phyloP scores from a whole-genome alignment of 805 yeast species.

The Blastobotrys chiropterorum region DNA sequence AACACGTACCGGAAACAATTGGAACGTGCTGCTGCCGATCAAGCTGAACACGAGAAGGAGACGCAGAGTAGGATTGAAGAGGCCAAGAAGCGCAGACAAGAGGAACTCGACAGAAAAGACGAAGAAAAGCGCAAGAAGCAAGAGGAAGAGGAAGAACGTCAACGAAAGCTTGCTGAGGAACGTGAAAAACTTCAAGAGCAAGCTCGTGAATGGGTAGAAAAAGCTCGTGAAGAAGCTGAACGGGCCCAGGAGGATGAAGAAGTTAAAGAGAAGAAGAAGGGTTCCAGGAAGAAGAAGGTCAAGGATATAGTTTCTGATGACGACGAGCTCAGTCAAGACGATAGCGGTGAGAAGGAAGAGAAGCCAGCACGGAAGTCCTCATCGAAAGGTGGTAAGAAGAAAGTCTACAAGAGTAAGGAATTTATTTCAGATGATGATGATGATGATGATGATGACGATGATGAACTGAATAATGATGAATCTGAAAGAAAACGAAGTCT shows the following conservation, averaged over 20 bases:
- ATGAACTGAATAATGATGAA: constrained; percentile 18
- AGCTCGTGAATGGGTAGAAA: constrained; percentile 36
- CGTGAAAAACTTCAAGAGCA: constrained; percentile 28
- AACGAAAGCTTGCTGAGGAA: constrained; percentile 26
- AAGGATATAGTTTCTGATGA: constrained; percentile 7
- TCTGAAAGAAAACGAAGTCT: constrained; percentile 17
- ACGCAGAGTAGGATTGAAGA: constrained; percentile 58
- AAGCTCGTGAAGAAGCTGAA: constrained; percentile 35
- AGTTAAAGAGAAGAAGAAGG: constrained; percentile 9
- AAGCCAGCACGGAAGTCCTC: not conserved
- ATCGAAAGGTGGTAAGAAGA: constrained; percentile 24
- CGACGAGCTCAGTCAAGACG: constrained; percentile 2
- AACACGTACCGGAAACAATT: constrained; percentile 68
- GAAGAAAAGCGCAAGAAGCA: constrained; percentile 31
- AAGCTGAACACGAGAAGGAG: constrained; percentile 55
- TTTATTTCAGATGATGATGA: constrained; percentile 36
- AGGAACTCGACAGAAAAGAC: constrained; percentile 41
- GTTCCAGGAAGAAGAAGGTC: constrained; percentile 14
- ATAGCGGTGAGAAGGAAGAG: constrained; percentile 1
- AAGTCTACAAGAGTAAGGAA: constrained; percentile 28
- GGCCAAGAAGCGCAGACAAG: constrained; percentile 62
- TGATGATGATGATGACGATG: constrained; percentile 31
- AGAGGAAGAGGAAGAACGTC: constrained; percentile 25
- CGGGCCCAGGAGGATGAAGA: constrained; percentile 11
- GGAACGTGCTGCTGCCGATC: constrained; percentile 64